Base-by-base conservation (phyloP, 345 rosid species). In the Mangifera indica region DNA sequence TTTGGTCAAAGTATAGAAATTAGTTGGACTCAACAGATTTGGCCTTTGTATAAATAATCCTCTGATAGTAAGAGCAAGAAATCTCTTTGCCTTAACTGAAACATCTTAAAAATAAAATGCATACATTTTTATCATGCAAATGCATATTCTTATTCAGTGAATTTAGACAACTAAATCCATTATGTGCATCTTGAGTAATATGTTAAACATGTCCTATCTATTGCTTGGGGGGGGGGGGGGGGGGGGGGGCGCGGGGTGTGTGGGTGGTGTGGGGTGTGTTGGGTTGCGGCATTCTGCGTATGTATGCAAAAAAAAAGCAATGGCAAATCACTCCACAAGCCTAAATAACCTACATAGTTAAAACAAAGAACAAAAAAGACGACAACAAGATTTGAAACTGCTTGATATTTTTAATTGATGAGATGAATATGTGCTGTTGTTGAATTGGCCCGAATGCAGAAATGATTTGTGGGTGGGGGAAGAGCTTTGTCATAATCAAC, bases 401-500 rank as follows among this genome's bases (percentile, higher is more conserved):
- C 32, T 29, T 29, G 32, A 29, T 1, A 29, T 29, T 29, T 29
- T 3, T 29, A 3, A 29, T 29, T 29, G 32, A 3, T 29, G 32
- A 29, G 32, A 29, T 29, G 32, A 29, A 29, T 29, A 3, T 29
- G 3, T 29, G 32, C 32, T 29, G 32, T 29, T 29, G 32, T 29
- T 29, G 32, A 29, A 29, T 1, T 29, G 32, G 32, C 3, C 32
- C 32, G 2, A 29, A 29, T 29, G 32, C 32, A n/a, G n/a, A n/a
- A n/a, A n/a, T n/a, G n/a, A n/a, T n/a, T n/a, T n/a, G 15, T 56
- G 63, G 54, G 69, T 62, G 51, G 29, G 29, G 32, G 70, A 18
- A 60, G 53, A 49, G 44, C 52, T 54, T 73, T 74, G 74, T 80
- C 78, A 77, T 32, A 40, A 62, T 80, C 76, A 25, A 25, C 49